Base-by-base conservation (phyloP, 108 stramenopile species). In the Pseudonitzschia delicatissima region DNA sequence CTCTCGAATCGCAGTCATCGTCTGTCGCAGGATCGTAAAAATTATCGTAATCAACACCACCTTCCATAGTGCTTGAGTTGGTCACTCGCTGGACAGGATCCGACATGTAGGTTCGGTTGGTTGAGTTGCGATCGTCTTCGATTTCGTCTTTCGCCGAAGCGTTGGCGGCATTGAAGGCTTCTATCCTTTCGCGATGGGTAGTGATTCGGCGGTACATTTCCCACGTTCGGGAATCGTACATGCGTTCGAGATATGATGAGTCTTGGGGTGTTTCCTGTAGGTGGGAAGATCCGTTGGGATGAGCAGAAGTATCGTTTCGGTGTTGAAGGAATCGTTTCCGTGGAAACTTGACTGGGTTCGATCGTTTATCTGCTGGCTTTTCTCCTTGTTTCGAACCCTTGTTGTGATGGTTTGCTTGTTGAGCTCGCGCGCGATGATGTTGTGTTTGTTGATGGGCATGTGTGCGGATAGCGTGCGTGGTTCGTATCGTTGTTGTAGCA, bases 161-260 rank as follows among this genome's bases (percentile, higher is more conserved):
- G 26, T 57, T 58, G 35, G 26, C 15, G 21, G 53, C 29, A 40
- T 45, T 29, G 37, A 58, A 42, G 65, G 65, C 39, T 40, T 63
- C 23, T 67, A 58, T 15, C 66, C 23, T 68, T 28, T 80, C 74
- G 17, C 53, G 53, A 33, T 55, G 53, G 53, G 21, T 55, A 6
- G 71, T 80, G 39, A 81, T 81, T 1, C 76, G 67, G 12, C 45
- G 49, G 45, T 81, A 77, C 75, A 81, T 76, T 20, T 76, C 75
- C 80, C 76, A 81, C 27, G 80, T 81, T 1, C 80, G 66, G 15
- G 67, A 34, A 39, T 81, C 76, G 64, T 77, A 77, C 52, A 81
- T 48, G 26, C 37, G 53, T 28, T 45, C 51, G 32, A 81, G 47
- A 29, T 73, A 76, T 8, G 50, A 48, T 7, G 60, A 28, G 25